Evolutionary conservation across 2,329 filamentous ascomycete genomes (phyloP).

Genomic region (Xylaria sp.): DNA sequence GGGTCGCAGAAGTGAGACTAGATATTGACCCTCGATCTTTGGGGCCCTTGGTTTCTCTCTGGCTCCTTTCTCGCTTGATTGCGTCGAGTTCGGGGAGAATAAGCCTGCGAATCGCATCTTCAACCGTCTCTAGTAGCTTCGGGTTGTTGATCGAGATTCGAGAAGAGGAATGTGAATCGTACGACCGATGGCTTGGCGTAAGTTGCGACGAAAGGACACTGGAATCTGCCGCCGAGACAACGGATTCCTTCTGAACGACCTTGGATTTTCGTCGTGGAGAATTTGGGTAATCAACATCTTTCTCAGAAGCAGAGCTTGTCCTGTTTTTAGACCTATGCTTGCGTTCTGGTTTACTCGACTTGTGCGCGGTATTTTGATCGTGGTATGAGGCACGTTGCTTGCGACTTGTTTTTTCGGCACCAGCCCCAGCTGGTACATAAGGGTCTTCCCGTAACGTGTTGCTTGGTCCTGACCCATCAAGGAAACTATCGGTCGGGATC

Average conservation of each 20-base stretch:
- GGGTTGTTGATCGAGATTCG: slow-evolving; percentile 89
- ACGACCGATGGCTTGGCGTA: slow-evolving; percentile 64
- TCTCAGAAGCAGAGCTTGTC: slow-evolving; percentile 61
- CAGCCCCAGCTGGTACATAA: slow-evolving; percentile 51
- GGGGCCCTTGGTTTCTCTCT: slow-evolving; percentile 67
- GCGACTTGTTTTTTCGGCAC: slow-evolving; percentile 56
- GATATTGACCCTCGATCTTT: slow-evolving; percentile 69
- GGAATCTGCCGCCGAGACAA: slow-evolving; percentile 64
- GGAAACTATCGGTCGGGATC: slow-evolving; percentile 70
- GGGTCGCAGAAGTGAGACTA: slow-evolving; percentile 64
- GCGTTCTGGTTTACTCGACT: slow-evolving; percentile 59
- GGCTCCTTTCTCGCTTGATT: slow-evolving; percentile 88
- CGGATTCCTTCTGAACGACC: slow-evolving; percentile 62
- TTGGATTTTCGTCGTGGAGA: slow-evolving; percentile 62
- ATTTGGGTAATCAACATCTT: slow-evolving; percentile 57
- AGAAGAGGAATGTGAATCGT: slow-evolving; percentile 65
- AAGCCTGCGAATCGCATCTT: slow-evolving; percentile 88
- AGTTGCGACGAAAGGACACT: slow-evolving; percentile 65
- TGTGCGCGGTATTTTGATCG: slow-evolving; percentile 53
- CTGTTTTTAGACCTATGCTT: slow-evolving; percentile 62
- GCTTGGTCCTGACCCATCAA: slow-evolving; percentile 63
- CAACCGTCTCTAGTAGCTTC: slow-evolving; percentile 87
- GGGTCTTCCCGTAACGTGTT: slow-evolving; percentile 30
- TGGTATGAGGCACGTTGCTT: slow-evolving; percentile 58
- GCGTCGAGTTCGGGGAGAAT: slow-evolving; percentile 93